phyloP scores from a whole-genome alignment of 1,139 yeast species.

The Suhomyces coccinellae region DNA sequence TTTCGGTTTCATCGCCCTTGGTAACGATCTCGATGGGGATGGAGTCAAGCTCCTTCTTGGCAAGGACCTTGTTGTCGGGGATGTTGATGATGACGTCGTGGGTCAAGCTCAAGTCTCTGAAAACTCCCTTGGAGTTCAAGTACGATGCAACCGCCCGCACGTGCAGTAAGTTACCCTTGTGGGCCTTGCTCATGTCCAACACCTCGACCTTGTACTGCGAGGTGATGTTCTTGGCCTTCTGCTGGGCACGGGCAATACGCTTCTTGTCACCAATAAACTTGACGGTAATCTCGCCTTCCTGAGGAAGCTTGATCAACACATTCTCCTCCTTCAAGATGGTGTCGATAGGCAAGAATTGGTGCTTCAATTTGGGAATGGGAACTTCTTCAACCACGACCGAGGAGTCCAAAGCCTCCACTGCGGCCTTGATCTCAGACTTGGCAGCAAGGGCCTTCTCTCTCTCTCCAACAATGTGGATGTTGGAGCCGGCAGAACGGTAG shows the following conservation, averaged over 20 bases:
- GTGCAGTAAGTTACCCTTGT: constrained; percentile 74
- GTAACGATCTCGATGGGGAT: constrained; percentile 47
- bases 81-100: constrained; percentile 55
- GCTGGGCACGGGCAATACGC: constrained; percentile 61
- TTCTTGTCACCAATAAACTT: constrained; percentile 64
- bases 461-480: constrained; percentile 58
- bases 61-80: constrained; percentile 40
- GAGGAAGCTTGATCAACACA: constrained; percentile 66
- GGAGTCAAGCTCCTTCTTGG: constrained; percentile 20
- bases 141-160: constrained; percentile 73
- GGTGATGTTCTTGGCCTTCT: constrained; percentile 53
- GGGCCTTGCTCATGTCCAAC: constrained; percentile 84
- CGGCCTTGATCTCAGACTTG: constrained; percentile 46
- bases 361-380: constrained; percentile 45
- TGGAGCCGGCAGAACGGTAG: constrained; percentile 29
- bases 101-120: constrained; percentile 46
- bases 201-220: constrained; percentile 57
- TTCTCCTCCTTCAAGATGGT: constrained; percentile 49
- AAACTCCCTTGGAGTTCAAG: constrained; percentile 53
- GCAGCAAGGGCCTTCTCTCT: constrained; percentile 58
- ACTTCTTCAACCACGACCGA: constrained; percentile 40
- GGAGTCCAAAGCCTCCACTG: constrained; percentile 47
- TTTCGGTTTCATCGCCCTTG: constrained; percentile 34
- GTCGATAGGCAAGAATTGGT: constrained; percentile 49
- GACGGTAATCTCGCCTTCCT: constrained; percentile 46